These are phyloP conservation scores for Cyberlindnera samutprakarnensis DNA, from an alignment of 805 yeast genomes.

Conservation along the genomic window DNA sequence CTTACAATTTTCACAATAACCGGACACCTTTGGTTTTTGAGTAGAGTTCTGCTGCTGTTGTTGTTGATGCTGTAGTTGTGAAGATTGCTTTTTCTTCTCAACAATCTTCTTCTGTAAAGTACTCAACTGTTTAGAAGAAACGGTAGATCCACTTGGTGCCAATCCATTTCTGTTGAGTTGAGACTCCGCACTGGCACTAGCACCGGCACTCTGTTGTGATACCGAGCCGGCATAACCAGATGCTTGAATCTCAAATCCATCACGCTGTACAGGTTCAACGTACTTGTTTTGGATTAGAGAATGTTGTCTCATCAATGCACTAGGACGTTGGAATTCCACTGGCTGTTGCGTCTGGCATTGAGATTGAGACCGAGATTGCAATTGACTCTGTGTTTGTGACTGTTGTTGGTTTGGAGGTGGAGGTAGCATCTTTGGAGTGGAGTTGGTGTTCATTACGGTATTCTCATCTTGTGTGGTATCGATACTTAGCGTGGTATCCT, in stretches of 20 bases:
- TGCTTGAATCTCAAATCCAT: constrained; percentile 50
- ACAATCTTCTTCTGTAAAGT: constrained; percentile 38
- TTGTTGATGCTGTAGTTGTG: constrained; percentile 9
- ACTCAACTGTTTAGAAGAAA: constrained; percentile 44
- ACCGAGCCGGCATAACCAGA: constrained; percentile 47
- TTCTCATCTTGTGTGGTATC: too few species aligned
- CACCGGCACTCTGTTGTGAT: constrained; percentile 18
- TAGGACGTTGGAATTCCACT: constrained; percentile 4
- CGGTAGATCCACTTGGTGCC: constrained; percentile 53
- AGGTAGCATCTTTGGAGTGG: too few species aligned
- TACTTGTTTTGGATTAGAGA: constrained; percentile 14
- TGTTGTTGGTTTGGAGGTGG: too few species aligned
- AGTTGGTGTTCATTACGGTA: too few species aligned
- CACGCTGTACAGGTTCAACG: constrained; percentile 18
- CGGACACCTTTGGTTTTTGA: constrained; percentile 35
- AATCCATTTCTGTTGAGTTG: constrained; percentile 42
- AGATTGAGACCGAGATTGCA: neutral
- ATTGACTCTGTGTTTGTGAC: neutral
- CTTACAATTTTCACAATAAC: constrained; percentile 92
- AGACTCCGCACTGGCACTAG: too few species aligned
- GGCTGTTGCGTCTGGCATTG: constrained; percentile 18
- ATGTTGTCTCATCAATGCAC: constrained; percentile 14
- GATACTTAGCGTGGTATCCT: constrained; percentile 1
- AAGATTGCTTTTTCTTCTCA: constrained; percentile 12
- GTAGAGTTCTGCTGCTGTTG: constrained; percentile 3